Conservation (phyloP, 1,139 yeast genomes). For the Suzukiozyma palmioleophila region DNA sequence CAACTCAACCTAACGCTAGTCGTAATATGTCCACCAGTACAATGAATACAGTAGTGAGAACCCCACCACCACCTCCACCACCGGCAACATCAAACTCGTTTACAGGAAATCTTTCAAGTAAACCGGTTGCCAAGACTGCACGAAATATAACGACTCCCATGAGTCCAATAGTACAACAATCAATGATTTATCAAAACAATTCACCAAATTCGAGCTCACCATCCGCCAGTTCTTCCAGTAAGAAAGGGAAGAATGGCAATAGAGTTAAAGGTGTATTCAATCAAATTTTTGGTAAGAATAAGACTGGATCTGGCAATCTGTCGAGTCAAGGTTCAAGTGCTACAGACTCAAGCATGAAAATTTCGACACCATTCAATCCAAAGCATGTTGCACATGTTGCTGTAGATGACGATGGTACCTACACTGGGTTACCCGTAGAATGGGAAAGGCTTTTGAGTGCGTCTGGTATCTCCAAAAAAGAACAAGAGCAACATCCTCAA, state of each 20-base stretch:
- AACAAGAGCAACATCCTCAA: slow-evolving; percentile 88
- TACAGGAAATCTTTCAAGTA: slow-evolving; percentile 5
- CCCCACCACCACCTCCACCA: slow-evolving; percentile 14
- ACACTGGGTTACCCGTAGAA: slow-evolving; percentile 85
- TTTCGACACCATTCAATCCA: slow-evolving; percentile 86
- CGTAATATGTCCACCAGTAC: slow-evolving; percentile 18
- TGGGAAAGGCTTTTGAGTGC: slow-evolving; percentile 85
- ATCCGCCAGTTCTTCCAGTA: slow-evolving; percentile 12
- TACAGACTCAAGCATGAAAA: slow-evolving; percentile 48
- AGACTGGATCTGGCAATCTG: slow-evolving; percentile 10
- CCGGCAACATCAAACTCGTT: slow-evolving; percentile 13
- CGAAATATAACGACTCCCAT: slow-evolving; percentile 32
- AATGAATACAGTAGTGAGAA: slow-evolving; percentile 22
- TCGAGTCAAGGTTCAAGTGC: slow-evolving; percentile 10
- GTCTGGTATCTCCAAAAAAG: slow-evolving; percentile 79
- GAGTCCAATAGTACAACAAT: slow-evolving; percentile 27
- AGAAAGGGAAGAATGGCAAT: slow-evolving; percentile 31
- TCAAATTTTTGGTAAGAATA: slow-evolving; percentile 37
- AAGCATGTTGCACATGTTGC: slow-evolving; percentile 94
- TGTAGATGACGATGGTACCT: slow-evolving; percentile 81
- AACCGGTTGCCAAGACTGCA: slow-evolving; percentile 4
- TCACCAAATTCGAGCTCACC: slow-evolving; percentile 5
- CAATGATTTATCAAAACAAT: not conserved
- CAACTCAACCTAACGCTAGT: slow-evolving; percentile 1
- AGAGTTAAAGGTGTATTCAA: slow-evolving; percentile 39